Evolutionary conservation across 108 stramenopile genomes (phyloP), one percentile per base, ranked within the genome.

Genomic region (Seminavis robusta): DNA sequence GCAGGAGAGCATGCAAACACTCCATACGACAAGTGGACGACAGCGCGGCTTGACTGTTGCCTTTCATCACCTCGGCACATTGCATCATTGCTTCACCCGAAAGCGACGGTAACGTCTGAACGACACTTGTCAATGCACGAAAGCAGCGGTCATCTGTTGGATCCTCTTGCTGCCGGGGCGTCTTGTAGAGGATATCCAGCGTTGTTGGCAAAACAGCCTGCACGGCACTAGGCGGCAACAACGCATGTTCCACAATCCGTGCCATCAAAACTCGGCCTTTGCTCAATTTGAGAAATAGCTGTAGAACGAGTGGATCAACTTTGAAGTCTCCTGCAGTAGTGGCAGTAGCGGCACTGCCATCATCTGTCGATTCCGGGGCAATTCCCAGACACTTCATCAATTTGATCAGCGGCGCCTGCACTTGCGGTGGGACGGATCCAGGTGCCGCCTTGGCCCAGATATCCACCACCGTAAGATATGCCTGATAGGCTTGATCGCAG

Each of bases 401-500:
- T 10, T 77, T 67, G 20, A 80, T 63, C 43, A 92, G 62, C 52
- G 86, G 82, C 13, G 55, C 41, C 47, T 84, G 84, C 39, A 92
- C 63, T 41, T 86, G 74, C 6, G 67, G 68, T 28, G 82, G 80
- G 33, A 86, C 59, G 3, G 63, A 66, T 32, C 65, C 52, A 13
- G 75, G 59, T 6, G 78, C 67, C 8, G 51, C 64, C 16, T 72
- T 38, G 21, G 57, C 68, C 68, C 87, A 83, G 17, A 81, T 67
- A 24, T 92, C 82, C 30, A 80, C 71, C 29, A 92, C 67, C 0
- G 64, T 73, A 32, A 76, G 69, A 53, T 70, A 84, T n/a, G 91
- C 80, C 57, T 84, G 81, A 46, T 88, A 80, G 0, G 79, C 86
- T 58, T 83, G 83, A 48, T 92, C 91, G 52, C 81, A 83, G 39